Evolutionary conservation across 1,284 basidiomycete species (phyloP).

Genomic region (Meira nashicola): DNA sequence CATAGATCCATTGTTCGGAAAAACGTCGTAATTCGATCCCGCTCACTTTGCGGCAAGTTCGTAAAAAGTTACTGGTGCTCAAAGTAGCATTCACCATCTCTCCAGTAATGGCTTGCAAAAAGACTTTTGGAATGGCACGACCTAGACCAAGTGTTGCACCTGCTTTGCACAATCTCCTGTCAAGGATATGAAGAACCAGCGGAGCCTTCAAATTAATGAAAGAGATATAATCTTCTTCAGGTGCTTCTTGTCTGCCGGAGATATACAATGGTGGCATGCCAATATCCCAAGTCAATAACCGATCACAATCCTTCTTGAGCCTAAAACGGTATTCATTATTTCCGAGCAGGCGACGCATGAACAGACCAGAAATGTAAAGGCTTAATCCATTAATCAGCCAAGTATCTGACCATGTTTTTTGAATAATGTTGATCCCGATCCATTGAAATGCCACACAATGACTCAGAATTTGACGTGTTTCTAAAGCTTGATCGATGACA

Average conservation of each 20-base stretch:
- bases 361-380: slow-evolving; percentile 82
- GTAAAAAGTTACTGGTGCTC: slow-evolving; percentile 82
- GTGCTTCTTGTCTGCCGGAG: slow-evolving; percentile 71
- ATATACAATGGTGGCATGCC: slow-evolving; percentile 89
- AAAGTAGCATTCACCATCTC: slow-evolving; percentile 74
- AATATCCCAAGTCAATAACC: slow-evolving; percentile 81
- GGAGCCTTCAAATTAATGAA: slow-evolving; percentile 95
- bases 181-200: slow-evolving; percentile 89
- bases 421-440: slow-evolving; percentile 94
- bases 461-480: slow-evolving; percentile 77
- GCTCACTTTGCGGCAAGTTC: slow-evolving; percentile 88
- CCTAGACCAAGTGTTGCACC: slow-evolving; percentile 90
- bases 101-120: slow-evolving; percentile 86
- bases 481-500: slow-evolving; percentile 88
- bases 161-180: slow-evolving; percentile 85
- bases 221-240: slow-evolving; percentile 41
- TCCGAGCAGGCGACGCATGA: slow-evolving; percentile 79
- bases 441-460: slow-evolving; percentile 86
- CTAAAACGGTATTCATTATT: slow-evolving; percentile 97
- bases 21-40: slow-evolving; percentile 73
- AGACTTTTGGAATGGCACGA: slow-evolving; percentile 89
- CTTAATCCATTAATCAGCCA: slow-evolving; percentile 94
- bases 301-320: slow-evolving; percentile 91
- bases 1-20: slow-evolving; percentile 97
- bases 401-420: slow-evolving; percentile 85